Conservation (phyloP, 208 protist species). For the Trypanosoma lewisi region DNA sequence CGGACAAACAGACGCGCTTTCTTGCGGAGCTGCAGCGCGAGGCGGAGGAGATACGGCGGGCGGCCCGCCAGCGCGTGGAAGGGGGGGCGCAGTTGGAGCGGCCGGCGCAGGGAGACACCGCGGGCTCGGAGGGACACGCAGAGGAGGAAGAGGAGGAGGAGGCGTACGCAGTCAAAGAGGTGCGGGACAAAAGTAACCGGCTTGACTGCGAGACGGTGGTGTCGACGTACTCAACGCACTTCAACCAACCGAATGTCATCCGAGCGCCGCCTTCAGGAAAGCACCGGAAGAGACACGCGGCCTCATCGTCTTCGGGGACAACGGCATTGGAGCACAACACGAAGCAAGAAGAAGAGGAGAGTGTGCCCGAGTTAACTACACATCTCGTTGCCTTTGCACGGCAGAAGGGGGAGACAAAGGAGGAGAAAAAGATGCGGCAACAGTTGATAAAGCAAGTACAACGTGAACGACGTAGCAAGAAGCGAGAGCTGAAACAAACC, state of each 20-base stretch:
- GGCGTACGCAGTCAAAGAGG: constrained; percentile 39
- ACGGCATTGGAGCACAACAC: neutral
- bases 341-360: constrained; percentile 27
- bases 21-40: constrained; percentile 56
- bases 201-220: constrained; percentile 86
- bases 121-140: constrained; percentile 7
- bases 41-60: constrained; percentile 64
- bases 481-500: constrained; percentile 67
- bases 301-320: neutral
- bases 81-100: constrained; percentile 1
- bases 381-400: constrained; percentile 20
- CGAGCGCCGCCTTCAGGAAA: constrained; percentile 30
- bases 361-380: neutral
- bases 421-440: constrained; percentile 81
- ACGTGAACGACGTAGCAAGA: constrained; percentile 70
- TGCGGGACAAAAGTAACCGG: constrained; percentile 35
- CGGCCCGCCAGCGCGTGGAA: constrained; percentile 43
- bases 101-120: neutral
- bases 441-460: constrained; percentile 78
- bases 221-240: constrained; percentile 75
- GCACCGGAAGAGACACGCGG: constrained; percentile 21
- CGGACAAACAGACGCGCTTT: constrained; percentile 79
- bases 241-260: constrained; percentile 90
- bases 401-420: constrained; percentile 69
- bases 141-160: constrained; percentile 36